Conservation (phyloP, 140 eudicot species). For the Cichorium intybus region DNA sequence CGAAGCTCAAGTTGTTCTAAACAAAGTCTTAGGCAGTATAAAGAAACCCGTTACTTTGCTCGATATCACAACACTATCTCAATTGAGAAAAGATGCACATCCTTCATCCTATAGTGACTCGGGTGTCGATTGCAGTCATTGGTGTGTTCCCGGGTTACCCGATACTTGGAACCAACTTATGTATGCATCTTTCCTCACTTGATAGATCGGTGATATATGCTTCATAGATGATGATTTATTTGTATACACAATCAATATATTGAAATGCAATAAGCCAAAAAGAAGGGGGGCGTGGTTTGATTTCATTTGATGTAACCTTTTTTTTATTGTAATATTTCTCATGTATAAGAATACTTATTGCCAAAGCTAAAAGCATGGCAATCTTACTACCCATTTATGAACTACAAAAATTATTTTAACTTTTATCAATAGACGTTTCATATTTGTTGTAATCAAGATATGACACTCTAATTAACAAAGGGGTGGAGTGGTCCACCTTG, state of each 20-base stretch:
- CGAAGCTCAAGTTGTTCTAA: constrained; percentile 41
- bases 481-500: constrained; percentile 7
- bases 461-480: background rate
- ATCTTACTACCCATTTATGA: background rate
- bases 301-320: constrained; percentile 4
- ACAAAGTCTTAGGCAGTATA: constrained; percentile 42
- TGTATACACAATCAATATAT: constrained; percentile 24
- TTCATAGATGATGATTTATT: constrained; percentile 8
- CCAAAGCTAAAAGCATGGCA: background rate
- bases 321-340: background rate
- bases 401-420: background rate
- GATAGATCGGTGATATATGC: constrained; percentile 3
- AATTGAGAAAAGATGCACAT: constrained; percentile 78
- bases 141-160: constrained; percentile 61
- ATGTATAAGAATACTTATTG: background rate
- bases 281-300: constrained; percentile 13
- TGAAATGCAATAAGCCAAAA: constrained; percentile 19
- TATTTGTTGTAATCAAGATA: background rate
- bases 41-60: constrained; percentile 52
- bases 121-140: constrained; percentile 60
- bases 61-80: constrained; percentile 68
- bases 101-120: constrained; percentile 55
- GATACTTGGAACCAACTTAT: constrained; percentile 59
- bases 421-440: background rate
- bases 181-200: constrained; percentile 32